A percentile compares a stretch with the other conserved stretches of the same genome.
These are phyloP conservation scores for Botrytis paeoniae DNA, from an alignment of 2,329 filamentous ascomycete genomes.

Conservation along the genomic window DNA sequence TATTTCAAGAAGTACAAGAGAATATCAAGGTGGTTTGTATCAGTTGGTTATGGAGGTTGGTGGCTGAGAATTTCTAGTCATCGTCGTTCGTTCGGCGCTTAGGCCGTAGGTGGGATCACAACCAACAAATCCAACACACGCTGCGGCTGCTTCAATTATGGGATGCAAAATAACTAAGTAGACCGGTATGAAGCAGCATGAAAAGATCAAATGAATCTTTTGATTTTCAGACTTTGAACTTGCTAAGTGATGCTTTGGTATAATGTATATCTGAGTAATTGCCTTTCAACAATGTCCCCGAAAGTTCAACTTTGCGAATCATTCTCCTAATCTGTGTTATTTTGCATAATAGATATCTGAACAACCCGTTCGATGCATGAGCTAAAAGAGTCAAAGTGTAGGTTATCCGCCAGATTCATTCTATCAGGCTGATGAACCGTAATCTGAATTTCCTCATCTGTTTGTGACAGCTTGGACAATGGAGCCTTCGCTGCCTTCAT, in stretches of 20 bases:
- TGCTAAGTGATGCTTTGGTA: background rate
- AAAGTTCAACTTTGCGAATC: background rate
- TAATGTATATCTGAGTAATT: background rate
- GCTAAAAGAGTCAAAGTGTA: too few species aligned
- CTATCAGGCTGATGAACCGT: background rate
- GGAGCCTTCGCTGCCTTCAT: slow-evolving; percentile 46
- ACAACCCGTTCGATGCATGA: background rate
- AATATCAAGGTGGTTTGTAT: background rate
- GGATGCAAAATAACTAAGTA: background rate
- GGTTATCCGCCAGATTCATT: background rate
- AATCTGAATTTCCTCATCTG: background rate
- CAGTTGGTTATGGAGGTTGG: background rate
- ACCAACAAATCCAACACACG: background rate
- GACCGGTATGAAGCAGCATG: too few species aligned
- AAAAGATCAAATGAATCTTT: background rate
- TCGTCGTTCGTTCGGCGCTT: background rate
- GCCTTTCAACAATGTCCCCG: too few species aligned
- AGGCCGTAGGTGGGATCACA: background rate
- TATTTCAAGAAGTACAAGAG: background rate
- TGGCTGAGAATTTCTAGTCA: background rate
- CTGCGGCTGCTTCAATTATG: background rate
- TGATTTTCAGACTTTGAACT: background rate
- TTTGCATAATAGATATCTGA: background rate
- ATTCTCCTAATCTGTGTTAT: background rate
- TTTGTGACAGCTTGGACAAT: slow-evolving; percentile 36